These are phyloP conservation scores for Pestalotiopsis sp. DNA, from an alignment of 2,329 filamentous ascomycete genomes.

Conservation along the genomic window DNA sequence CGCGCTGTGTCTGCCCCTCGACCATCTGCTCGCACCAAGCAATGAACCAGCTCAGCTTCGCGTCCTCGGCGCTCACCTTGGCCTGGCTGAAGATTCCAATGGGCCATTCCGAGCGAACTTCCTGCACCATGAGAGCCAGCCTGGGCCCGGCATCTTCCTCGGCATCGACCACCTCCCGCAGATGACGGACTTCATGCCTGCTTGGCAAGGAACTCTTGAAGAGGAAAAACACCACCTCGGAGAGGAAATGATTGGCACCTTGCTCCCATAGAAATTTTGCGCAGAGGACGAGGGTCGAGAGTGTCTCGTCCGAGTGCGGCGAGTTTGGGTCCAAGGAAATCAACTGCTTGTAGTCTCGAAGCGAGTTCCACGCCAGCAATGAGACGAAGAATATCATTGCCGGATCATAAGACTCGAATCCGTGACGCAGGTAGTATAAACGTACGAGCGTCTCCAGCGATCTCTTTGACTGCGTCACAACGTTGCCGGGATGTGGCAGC, in stretches of 20 bases:
- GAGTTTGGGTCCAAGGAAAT: constrained; percentile 1
- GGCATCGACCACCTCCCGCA: constrained; percentile 16
- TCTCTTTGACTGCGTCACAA: constrained; percentile 22
- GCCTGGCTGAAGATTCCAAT: constrained; percentile 23
- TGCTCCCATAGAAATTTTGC: constrained; percentile 29
- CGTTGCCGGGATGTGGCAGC: constrained; percentile 14
- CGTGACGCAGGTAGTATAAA: constrained; percentile 33
- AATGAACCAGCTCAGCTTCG: constrained; percentile 22
- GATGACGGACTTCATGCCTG: constrained; percentile 19
- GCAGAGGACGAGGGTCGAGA: constrained; percentile 27
- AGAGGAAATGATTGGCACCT: constrained; percentile 24
- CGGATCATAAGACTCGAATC: constrained; percentile 26
- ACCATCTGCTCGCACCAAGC: constrained; percentile 18
- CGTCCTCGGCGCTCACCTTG: constrained; percentile 15
- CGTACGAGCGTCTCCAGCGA: constrained; percentile 31
- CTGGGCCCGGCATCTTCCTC: constrained; percentile 16
- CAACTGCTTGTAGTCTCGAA: constrained; percentile 18
- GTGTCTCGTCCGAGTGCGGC: constrained; percentile 16
- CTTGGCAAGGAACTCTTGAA: constrained; percentile 20
- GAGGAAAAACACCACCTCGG: constrained; percentile 23
- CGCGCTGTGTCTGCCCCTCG: constrained; percentile 6
- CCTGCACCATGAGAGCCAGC: constrained; percentile 19
- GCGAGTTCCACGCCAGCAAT: constrained; percentile 22
- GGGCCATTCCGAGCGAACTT: constrained; percentile 27
- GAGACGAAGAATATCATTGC: constrained; percentile 22